Evolutionary conservation across 495 filamentous ascomycete species (phyloP), one percentile per base, ranked within the genome.

Genomic region (Penicillium paxilli): DNA sequence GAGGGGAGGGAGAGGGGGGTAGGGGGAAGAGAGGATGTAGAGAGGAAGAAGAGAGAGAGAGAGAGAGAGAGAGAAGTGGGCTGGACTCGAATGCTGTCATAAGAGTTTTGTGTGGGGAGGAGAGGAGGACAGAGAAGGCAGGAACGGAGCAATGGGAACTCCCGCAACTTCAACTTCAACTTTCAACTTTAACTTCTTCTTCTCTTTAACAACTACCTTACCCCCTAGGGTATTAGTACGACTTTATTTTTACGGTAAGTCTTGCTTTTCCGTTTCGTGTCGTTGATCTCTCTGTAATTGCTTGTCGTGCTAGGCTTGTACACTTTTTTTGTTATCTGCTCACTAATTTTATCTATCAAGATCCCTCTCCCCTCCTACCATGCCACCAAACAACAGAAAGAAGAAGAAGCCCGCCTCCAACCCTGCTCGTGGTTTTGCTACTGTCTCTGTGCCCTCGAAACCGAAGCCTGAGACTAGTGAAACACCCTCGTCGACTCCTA

Each of bases 341-440:
- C 24, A 8, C 47, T 35, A 49, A 49, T 26, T 49, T 5, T 14
- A 32, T 32, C 11, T 32, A 14, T 42, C 6, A 42, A 65, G 63
- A 53, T 28, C 41, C 47, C 25, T 51, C 40, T n/a, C 55, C 48
- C 48, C 46, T 44, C 38, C 26, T 68, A 73, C 40, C 42, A 91
- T 92, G 89, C 86, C 86, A 46, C 71, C 77, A 12, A 87, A 84
- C 55, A 89, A 86, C 64, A 95, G 91, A 75, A 98, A 90, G 71
- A 88, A 94, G 70, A 93, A 89, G 71, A 96, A 96, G 76, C 75
- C 88, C 41, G 80, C 77, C 14, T 78, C 84, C 16, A 97, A 96
- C 69, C 90, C 93, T 23, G 89, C 90, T 37, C 82, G 94, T 62
- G 92, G 91, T 8, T 91, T 97, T 75, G 91, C 92, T 54, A 98